Evolutionary conservation across 2,329 filamentous ascomycete species (phyloP).

Genomic region (Talaromyces sp.): DNA sequence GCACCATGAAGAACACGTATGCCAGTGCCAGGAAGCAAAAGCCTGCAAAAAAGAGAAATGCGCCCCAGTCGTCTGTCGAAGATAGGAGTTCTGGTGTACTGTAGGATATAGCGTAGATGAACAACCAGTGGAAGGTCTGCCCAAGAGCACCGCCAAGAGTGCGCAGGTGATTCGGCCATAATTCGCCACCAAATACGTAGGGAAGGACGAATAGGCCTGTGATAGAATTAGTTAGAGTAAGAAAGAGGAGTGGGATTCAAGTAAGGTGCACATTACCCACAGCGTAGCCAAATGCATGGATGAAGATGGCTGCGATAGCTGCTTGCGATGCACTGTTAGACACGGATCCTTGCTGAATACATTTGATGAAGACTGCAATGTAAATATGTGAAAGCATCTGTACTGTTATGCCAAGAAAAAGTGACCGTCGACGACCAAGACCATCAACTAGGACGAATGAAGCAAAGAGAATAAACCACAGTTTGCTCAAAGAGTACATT

Average conservation of each 20-base stretch:
- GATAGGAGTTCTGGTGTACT: conserved; percentile 29
- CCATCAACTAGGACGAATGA: conserved; percentile 42
- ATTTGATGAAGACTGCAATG: conserved; percentile 36
- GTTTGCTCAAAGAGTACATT: conserved; percentile 41
- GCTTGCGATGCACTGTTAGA: conserved; percentile 25
- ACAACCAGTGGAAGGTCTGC: conserved; percentile 40
- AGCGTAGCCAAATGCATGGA: conserved; percentile 42
- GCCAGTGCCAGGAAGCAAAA: conserved; percentile 32
- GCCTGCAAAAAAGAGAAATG: conserved; percentile 39
- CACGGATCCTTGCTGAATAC: conserved; percentile 18
- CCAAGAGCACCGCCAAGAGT: conserved; percentile 37
- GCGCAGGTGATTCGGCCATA: conserved; percentile 42
- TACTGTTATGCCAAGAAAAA: conserved; percentile 29
- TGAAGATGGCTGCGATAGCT: conserved; percentile 40
- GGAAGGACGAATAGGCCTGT: conserved; percentile 34
- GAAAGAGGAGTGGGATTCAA: neutral
- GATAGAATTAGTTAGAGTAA: neutral
- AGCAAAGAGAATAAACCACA: conserved; percentile 36
- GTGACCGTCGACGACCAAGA: conserved; percentile 33
- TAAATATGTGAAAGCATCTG: conserved; percentile 40
- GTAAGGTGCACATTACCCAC: conserved; percentile 23
- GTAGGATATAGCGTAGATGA: conserved; percentile 33
- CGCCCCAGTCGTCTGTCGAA: conserved; percentile 35
- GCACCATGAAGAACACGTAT: conserved; percentile 36
- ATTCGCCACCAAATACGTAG: conserved; percentile 40